phyloP scores from a whole-genome alignment of 495 filamentous ascomycete species.

The Lepraria neglecta region DNA sequence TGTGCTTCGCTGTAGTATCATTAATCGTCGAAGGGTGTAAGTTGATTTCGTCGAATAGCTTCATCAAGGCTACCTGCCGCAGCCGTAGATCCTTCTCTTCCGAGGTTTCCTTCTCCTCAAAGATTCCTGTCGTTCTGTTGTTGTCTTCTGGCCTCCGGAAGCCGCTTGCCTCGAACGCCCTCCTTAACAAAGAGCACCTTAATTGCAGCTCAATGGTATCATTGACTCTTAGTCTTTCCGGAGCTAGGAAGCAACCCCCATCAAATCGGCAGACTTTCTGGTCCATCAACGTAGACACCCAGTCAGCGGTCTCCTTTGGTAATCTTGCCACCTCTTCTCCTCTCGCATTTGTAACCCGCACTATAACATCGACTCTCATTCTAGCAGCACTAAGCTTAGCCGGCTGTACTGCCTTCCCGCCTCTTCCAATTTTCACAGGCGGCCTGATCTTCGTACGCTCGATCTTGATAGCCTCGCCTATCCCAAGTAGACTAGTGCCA shows the following conservation, averaged over 20 bases:
- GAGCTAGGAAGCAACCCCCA: slow-evolving; percentile 82
- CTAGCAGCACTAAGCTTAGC: slow-evolving; percentile 37
- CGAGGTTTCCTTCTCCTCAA: slow-evolving; percentile 75
- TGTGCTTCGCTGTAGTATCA: slow-evolving; percentile 69
- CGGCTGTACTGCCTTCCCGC: slow-evolving; percentile 42
- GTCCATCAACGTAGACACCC: slow-evolving; percentile 90
- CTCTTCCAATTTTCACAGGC: slow-evolving; percentile 46
- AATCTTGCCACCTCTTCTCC: slow-evolving; percentile 84
- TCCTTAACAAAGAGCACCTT: slow-evolving; percentile 65
- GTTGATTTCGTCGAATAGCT: slow-evolving; percentile 82
- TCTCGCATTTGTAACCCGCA: slow-evolving; percentile 77
- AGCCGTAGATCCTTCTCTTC: slow-evolving; percentile 82
- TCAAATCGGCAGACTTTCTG: slow-evolving; percentile 86
- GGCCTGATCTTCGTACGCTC: slow-evolving; percentile 74
- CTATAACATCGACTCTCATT: slow-evolving; percentile 67
- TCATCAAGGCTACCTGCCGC: slow-evolving; percentile 80
- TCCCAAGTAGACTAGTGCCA: slow-evolving; percentile 62
- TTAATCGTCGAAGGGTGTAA: slow-evolving; percentile 67
- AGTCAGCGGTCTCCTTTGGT: slow-evolving; percentile 84
- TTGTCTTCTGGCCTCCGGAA: slow-evolving; percentile 54
- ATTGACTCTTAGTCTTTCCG: slow-evolving; percentile 76
- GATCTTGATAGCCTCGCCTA: slow-evolving; percentile 74
- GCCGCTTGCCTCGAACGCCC: slow-evolving; percentile 59
- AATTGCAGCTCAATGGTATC: slow-evolving; percentile 90
- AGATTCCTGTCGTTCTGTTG: slow-evolving; percentile 64